Conservation (phyloP, 2,329 filamentous ascomycete genomes). For the Thyridium curvatum region DNA sequence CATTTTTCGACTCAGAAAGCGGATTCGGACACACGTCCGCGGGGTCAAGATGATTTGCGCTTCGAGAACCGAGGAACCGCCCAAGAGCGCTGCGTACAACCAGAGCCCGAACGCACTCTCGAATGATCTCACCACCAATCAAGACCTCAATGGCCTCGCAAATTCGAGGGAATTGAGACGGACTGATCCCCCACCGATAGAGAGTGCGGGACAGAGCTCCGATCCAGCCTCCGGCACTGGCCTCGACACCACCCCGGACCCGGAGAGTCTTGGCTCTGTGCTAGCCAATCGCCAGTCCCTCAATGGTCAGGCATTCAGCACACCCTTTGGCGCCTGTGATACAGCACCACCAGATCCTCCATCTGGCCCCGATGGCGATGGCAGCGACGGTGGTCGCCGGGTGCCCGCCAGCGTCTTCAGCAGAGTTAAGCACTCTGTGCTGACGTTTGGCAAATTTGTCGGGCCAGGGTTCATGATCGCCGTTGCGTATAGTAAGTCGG, state of each 20-base stretch:
- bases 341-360: neutral
- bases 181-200: slow-evolving; percentile 9
- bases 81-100: slow-evolving; percentile 37
- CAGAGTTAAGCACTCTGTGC: slow-evolving; percentile 19
- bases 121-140: slow-evolving; percentile 50
- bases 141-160: slow-evolving; percentile 46
- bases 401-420: neutral
- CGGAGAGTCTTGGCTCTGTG: no score
- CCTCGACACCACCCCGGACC: no score
- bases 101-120: slow-evolving; percentile 48
- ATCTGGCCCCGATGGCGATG: no score
- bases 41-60: slow-evolving; percentile 11
- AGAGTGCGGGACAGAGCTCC: slow-evolving; percentile 18
- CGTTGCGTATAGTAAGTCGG: slow-evolving; percentile 47
- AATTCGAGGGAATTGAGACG: slow-evolving; percentile 29
- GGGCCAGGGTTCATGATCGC: slow-evolving; percentile 63
- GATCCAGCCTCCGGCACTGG: slow-evolving; percentile 6
- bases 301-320: no score
- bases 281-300: no score
- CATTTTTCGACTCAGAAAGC: no score
- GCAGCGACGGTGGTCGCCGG: no score
- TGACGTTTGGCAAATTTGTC: slow-evolving; percentile 51
- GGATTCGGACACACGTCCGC: no score
- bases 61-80: slow-evolving; percentile 30
- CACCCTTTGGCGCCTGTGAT: no score